Percentiles rank a stretch among this genome's conserved stretches.
These are phyloP conservation scores for Arctium lappa DNA, from an alignment of 129 eudicot species.

Conservation along the genomic window DNA sequence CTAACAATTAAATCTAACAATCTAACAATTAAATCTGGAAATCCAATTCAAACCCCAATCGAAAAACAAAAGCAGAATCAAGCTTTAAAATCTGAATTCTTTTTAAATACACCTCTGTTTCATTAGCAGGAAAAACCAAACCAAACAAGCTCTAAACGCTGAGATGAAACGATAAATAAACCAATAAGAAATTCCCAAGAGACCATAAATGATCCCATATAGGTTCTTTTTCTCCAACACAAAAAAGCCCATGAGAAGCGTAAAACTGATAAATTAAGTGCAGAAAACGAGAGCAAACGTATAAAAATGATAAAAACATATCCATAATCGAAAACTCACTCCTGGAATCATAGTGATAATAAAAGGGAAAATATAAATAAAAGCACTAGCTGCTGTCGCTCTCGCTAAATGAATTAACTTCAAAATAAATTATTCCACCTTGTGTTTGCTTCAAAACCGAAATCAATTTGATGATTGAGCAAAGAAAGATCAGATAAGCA, in stretches of 20 bases:
- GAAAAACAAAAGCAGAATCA: background rate
- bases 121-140: background rate
- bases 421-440: background rate
- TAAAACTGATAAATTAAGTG: background rate
- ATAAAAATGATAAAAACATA: background rate
- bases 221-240: background rate
- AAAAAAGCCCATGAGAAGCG: background rate
- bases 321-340: background rate
- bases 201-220: background rate
- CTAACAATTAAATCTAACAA: no score
- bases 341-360: background rate
- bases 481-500: background rate
- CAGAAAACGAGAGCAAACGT: background rate
- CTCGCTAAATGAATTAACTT: background rate
- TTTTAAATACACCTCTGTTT: background rate
- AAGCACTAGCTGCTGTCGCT: constrained; percentile 8
- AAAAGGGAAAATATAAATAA: background rate
- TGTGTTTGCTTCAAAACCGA: constrained; percentile 13
- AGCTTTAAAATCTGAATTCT: background rate
- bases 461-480: constrained; percentile 3
- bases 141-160: background rate
- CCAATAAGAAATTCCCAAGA: background rate
- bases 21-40: background rate
- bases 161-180: background rate
- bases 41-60: background rate